Conservation (phyloP, 257 asterid genomes). For the Solanum etuberosum region DNA sequence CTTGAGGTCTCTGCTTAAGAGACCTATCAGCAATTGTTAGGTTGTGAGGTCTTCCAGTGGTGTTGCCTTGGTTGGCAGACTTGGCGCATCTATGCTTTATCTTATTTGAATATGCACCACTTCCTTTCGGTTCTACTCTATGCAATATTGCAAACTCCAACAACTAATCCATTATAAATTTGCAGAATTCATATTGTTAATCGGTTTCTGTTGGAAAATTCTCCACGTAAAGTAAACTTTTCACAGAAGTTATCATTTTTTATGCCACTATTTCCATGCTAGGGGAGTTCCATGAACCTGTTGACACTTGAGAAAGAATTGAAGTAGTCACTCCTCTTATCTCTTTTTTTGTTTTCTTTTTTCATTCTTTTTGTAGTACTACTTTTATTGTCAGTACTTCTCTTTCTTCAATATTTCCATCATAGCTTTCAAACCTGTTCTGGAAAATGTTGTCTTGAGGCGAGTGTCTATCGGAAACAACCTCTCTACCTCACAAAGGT, state of each 20-base stretch:
- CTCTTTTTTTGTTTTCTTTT: background rate
- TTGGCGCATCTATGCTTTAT: background rate
- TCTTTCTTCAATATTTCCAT: background rate
- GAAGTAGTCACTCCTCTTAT: background rate
- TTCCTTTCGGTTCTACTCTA: background rate
- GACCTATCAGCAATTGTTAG: background rate
- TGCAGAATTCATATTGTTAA: background rate
- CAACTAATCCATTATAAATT: background rate
- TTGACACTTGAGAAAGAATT: background rate
- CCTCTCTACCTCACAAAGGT: background rate
- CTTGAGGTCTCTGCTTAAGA: background rate
- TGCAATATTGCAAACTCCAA: background rate
- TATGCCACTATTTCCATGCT: background rate
- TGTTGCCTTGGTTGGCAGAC: background rate
- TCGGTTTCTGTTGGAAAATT: background rate
- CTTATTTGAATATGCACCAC: background rate
- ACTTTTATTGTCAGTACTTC: background rate
- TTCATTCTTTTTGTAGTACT: background rate
- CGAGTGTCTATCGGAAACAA: background rate
- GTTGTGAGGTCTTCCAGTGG: background rate
- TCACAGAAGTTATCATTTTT: background rate
- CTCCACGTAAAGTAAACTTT: background rate
- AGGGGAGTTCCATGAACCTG: background rate
- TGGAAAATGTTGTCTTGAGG: background rate
- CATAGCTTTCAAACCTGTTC: background rate